A percentile compares a stretch with the other conserved stretches of the same genome.
Conservation (phyloP, 148 eudicot genomes). For the Chenopodium album region DNA sequence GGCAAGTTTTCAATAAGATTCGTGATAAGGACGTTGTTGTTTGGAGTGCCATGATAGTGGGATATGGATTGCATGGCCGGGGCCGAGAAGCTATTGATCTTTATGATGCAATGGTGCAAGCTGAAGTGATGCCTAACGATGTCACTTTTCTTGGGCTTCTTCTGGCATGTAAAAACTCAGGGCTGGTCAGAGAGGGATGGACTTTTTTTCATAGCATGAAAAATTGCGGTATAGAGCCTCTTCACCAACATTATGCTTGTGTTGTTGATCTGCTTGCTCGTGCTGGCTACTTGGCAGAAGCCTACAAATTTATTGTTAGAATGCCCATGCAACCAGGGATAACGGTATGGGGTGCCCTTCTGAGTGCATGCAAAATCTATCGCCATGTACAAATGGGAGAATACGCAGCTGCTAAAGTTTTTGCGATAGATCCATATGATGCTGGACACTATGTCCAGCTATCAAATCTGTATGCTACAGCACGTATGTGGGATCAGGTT, state of each 20-base stretch:
- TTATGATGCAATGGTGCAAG: slow-evolving; percentile 45
- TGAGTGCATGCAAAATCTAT: slow-evolving; percentile 48
- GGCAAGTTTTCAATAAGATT: slow-evolving; percentile 43
- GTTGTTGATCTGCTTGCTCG: slow-evolving; percentile 70
- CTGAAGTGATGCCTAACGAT: slow-evolving; percentile 53
- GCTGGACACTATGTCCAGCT: slow-evolving; percentile 64
- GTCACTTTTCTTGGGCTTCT: slow-evolving; percentile 72
- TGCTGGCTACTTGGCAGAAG: slow-evolving; percentile 53
- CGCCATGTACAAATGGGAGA: slow-evolving; percentile 49
- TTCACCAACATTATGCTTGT: slow-evolving; percentile 69
- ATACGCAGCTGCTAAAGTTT: slow-evolving; percentile 59
- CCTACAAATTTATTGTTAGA: slow-evolving; percentile 48
- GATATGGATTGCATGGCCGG: slow-evolving; percentile 64
- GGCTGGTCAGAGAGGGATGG: slow-evolving; percentile 77
- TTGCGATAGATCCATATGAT: slow-evolving; percentile 54
- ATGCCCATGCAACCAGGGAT: slow-evolving; percentile 41
- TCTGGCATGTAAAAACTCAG: slow-evolving; percentile 72
- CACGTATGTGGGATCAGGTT: slow-evolving; percentile 7
- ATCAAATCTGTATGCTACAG: slow-evolving; percentile 72
- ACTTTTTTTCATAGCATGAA: slow-evolving; percentile 54
- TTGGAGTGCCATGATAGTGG: slow-evolving; percentile 81
- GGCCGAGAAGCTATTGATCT: slow-evolving; percentile 64
- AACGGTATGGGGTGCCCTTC: slow-evolving; percentile 44
- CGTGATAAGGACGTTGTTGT: slow-evolving; percentile 53
- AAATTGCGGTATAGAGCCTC: slow-evolving; percentile 54